A percentile compares a stretch with the other conserved stretches of the same genome.
phyloP scores from a whole-genome alignment of 371 early-diverging fungal species.

The Paraphysoderma sedebokerense region DNA sequence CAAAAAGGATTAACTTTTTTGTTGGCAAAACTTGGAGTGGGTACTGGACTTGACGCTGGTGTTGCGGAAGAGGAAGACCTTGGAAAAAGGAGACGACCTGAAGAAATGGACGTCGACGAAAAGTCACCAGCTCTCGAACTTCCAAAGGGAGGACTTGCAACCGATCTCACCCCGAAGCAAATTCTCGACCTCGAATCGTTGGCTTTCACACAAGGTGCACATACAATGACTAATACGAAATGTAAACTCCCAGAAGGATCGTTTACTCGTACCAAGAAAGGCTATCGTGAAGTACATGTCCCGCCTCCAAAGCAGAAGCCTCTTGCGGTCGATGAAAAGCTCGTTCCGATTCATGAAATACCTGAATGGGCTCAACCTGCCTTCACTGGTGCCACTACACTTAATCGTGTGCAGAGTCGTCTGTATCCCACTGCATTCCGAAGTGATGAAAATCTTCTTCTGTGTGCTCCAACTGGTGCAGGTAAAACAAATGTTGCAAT shows the following conservation, averaged over 20 bases:
- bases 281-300: slow-evolving; percentile 93
- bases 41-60: slow-evolving; percentile 45
- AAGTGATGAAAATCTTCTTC: slow-evolving; percentile 81
- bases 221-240: slow-evolving; percentile 92
- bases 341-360: slow-evolving; percentile 47
- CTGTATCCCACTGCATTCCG: slow-evolving; percentile 75
- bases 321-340: slow-evolving; percentile 42
- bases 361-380: slow-evolving; percentile 80
- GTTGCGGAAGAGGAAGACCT: slow-evolving; percentile 18
- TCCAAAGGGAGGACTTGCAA: too few species aligned
- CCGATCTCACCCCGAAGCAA: slow-evolving; percentile 34
- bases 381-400: slow-evolving; percentile 45
- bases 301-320: slow-evolving; percentile 66
- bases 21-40: slow-evolving; percentile 40
- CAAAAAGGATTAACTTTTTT: slow-evolving; percentile 48
- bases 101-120: background rate
- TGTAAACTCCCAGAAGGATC: slow-evolving; percentile 87
- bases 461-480: slow-evolving; percentile 99
- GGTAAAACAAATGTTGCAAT: slow-evolving; percentile 99
- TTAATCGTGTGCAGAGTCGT: slow-evolving; percentile 88
- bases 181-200: slow-evolving; percentile 64
- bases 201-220: slow-evolving; percentile 78
- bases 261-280: slow-evolving; percentile 76
- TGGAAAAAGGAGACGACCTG: slow-evolving; percentile 16
- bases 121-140: background rate